Base-by-base conservation (phyloP, 257 asterid genomes). In the Rhazya stricta region DNA sequence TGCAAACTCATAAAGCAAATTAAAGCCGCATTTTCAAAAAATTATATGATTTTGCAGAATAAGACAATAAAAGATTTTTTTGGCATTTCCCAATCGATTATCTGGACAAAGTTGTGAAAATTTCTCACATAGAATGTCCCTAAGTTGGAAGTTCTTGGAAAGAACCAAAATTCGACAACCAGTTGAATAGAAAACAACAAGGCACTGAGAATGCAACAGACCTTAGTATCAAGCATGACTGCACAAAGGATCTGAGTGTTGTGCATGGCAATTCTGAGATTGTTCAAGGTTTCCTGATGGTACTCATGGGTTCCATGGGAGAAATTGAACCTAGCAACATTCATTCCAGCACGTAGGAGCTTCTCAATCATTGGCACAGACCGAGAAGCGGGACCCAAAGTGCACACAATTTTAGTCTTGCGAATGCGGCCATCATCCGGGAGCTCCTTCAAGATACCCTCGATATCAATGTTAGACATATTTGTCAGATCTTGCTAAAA, bases 191-290 rank as follows among this genome's bases (percentile, higher is more conserved):
- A 30, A 46, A 57, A 32, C 18, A 73, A n/a, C 37, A 43, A 42
- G 70, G 15, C 27, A 67, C 34, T 21, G 0, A 27, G 69, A 68
- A 37, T 12, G 29, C 0, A 54, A 25, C 53, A 12, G 41, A 90
- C 97, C 97, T 91, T 91, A 74, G 97, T 91, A 69, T 91, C 97
- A 71, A 91, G 96, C 97, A 91, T 91, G 79, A 90, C 91, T 43
- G 96, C 96, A 72, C 92, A 88, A 34, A 91, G 92, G 78, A 81
- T 90, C 74, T 77, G 79, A 70, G 96, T 88, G 72, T 88, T 91
- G 21, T 86, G 90, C 94, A 88, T 90, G 19, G 96, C 97, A 74
- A 71, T 78, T 77, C 66, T 85, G 83, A 91, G 94, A 69, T 86
- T 90, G 79, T 91, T 45, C 3, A 91, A 83, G 50, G 93, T 90